Evolutionary conservation across 2,329 filamentous ascomycete species (phyloP), one percentile per base, ranked within the genome.

Genomic region (Hypoxylon sp.): DNA sequence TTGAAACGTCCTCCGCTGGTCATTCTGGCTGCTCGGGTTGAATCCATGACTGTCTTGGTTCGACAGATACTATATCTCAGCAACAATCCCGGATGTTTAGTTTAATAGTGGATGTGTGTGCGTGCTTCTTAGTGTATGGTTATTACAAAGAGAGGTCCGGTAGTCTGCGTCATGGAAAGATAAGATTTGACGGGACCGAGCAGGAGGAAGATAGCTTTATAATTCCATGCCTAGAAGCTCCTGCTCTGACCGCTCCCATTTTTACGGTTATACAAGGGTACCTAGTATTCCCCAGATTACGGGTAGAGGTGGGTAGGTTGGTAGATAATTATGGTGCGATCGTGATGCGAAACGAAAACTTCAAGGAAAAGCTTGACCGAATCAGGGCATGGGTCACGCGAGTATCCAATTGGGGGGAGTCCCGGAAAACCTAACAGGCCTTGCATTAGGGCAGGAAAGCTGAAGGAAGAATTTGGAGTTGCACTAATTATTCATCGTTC

Each of bases 241-340:
- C 13, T 11, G 34, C 55, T 11, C 55, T 69, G 67, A 69, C 67
- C 67, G 67, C 67, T 57, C 59, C 65, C 68, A 63, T 30, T 51
- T 65, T 70, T 70, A 64, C 65, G 68, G 68, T 63, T 64, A 70
- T 68, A 68, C 62, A 52, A 70, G 53, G 58, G 59, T 13, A 5
- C 9, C 17, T 19, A 50, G 52, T 17, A 68, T 68, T 65, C 68
- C 68, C 68, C 68, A 61, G 68, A 65, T 65, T 68, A 57, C 7
- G 59, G 68, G 61, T 23, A 57, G 25, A 21, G 36, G 53, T 67
- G 67, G 67, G 63, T 59, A 69, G 67, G 63, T 43, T 28, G 19
- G 34, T 65, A 55, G 63, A 23, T 23, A 23, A 23, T 23, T 23
- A 23, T 23, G 23, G 23, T 23, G 23, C 23, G 23, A 23, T 23